Base-by-base conservation (phyloP, 2,329 filamentous ascomycete species). In the Trichoderma arundinaceum region DNA sequence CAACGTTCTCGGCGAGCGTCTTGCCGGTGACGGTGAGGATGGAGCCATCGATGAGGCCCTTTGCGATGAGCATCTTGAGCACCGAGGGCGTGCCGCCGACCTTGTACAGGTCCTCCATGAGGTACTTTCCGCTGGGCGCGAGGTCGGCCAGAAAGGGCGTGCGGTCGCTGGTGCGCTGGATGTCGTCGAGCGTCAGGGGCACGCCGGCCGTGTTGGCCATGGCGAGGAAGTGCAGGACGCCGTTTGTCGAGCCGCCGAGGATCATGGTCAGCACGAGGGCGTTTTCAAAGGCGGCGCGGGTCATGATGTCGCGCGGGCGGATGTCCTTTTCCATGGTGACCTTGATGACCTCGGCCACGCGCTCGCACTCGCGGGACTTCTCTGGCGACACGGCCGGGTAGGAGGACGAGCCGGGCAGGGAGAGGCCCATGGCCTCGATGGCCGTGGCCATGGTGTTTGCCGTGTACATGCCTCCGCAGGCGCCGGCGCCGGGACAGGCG, bases 391-490 rank as follows among this genome's bases (percentile, higher is more conserved):
- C 84, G 1, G 93, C 93, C 1, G 92, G 92, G 62, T 88, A 95
- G 1, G 91, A 94, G 0, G 91, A 94, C 0, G 92, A 95, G 7
- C 91, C 91, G 4, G 92, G 90, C 15, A 95, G 83, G 4, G 90
- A 91, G 85, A 94, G 89, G 32, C 93, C 93, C 84, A 97, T 92
- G 49, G 91, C 92, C 80, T 97, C 92, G 69, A 96, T 92, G 13
- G 91, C 92, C 0, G 91, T 94, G 3, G 92, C 91, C 92, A 97
- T 94, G 28, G 92, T 96, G 79, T 96, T 96, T 69, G 93, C 93
- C 0, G 93, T 97, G 80, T 93, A 97, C 93, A 96, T 94, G 71
- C 91, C 91, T 69, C 90, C 90, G 69, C 91, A 94, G 39, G 90
- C 91, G 44, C 91, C 91, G 44, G 77, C 75, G 41, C 80, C 80